phyloP scores from a whole-genome alignment of 768 basidiomycete species.

The Chalciporus piperatus region DNA sequence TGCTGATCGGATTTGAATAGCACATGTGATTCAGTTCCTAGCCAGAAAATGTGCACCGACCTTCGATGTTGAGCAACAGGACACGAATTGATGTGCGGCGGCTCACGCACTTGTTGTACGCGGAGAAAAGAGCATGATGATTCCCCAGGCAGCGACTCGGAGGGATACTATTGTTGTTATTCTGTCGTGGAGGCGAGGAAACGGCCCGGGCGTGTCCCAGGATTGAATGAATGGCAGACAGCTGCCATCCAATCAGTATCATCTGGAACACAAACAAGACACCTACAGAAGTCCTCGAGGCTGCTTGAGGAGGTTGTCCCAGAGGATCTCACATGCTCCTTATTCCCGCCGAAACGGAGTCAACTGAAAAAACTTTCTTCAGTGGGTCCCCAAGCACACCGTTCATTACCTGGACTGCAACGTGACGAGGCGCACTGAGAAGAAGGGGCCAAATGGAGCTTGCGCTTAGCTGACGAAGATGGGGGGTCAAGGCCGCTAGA shows the following conservation, averaged over 20 bases:
- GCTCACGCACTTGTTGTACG: no score
- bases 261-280: background rate
- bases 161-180: no score
- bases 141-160: no score
- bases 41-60: no score
- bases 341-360: constrained; percentile 45
- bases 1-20: no score
- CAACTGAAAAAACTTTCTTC: constrained; percentile 37
- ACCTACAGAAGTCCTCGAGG: no score
- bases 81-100: no score
- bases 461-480: constrained; percentile 11
- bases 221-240: background rate
- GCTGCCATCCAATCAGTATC: background rate
- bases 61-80: no score
- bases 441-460: constrained; percentile 20
- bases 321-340: background rate
- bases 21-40: no score
- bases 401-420: constrained; percentile 54
- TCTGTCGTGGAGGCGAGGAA: no score
- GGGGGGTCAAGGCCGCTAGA: constrained; percentile 52
- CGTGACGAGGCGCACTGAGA: constrained; percentile 16
- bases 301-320: no score
- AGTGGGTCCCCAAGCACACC: constrained; percentile 50
- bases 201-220: background rate
- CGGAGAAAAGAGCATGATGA: no score